Base-by-base conservation (phyloP, 179 eudicot genomes). In the Beta macrorhiza region DNA sequence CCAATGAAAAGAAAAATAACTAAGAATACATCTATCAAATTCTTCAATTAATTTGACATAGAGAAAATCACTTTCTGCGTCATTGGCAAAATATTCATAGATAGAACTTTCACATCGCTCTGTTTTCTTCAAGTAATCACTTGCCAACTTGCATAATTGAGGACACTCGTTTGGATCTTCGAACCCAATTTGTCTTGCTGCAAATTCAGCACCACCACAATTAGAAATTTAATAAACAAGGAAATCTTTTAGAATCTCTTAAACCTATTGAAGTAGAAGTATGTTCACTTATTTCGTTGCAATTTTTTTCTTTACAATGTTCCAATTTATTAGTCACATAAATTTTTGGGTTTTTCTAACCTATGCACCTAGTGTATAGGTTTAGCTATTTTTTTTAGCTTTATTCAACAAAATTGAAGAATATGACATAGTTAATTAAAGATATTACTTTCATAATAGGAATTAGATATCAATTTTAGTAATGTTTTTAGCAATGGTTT, bases 171-270 rank as follows among this genome's bases (percentile, higher is more conserved):
- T 88, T 67, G 83, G 90, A 87, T 95, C 93, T 19, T 85, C 87
- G 59, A 93, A 89, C 71, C 98, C 98, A 51, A 95, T 84, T 85
- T 95, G 98, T 87, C 97, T 90, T 1, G 96, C 98, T 95, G 82
- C 84, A 83, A 65, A 16, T 44, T 16, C n/a, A 29, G 8, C 29
- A 11, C 15, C 56, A 8, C 20, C 1, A 17, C 7, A 51, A 52
- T 37, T 37, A 37, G 42, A 37, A 29, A 37, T 17, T 52, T 5
- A 20, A 52, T 14, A 7, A 5, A 37, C 1, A 25, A 25, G 2
- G 20, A 22, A 52, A 51, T 4, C 1, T 52, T 12, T 12, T 13
- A 14, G 14, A 72, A 20, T 20, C 17, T 1, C 6, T 8, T 20
- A 19, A 6, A 32, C 72, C 15, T 37, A 67, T 68, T 32, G 15